Evolutionary conservation across 2,329 filamentous ascomycete species (phyloP), one percentile per base, ranked within the genome.

Genomic region (Colletotrichum sp.): DNA sequence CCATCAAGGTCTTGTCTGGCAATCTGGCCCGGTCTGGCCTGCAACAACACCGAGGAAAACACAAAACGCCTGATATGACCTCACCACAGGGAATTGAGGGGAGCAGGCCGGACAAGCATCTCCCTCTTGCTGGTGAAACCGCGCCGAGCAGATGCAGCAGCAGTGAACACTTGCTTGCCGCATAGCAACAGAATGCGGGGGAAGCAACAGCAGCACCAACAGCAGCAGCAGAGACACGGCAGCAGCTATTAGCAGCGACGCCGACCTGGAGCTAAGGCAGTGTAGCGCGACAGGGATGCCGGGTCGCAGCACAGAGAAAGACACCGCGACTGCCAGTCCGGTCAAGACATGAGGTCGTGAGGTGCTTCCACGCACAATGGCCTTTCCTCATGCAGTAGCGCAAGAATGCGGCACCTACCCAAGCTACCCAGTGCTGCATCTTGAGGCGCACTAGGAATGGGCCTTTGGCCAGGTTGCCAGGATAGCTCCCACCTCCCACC

Each of bases 31-130:
- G 24, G 55, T 38, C 67, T 38, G 43, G 57, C 43, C 63, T 72
- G 34, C 21, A 34, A 63, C 48, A 26, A 10, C 10, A n/a, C 36
- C 55, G 65, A 28, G 36, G 12, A 30, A 30, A 21, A 21, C 10
- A 26, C 16, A 69, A 73, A 75, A n/a, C 70, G 58, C 70, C 64
- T 75, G 64, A 75, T 36, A 63, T 76, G 74, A 71, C 74, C 74
- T 76, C 71, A 76, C 61, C 52, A 18, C 57, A 55, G 52, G 58
- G 48, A 28, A 28, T 34, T 58, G 65, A n/a, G 43, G 57, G 65
- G 13, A 30, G 57, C n/a, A 52, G 70, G 21, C n/a, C 24, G 55
- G 60, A 38, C 43, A 57, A 32, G 26, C 15, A n/a, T 65, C 43
- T 66, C 36, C 24, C 26, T 38, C 28, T 28, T 30, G 32, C n/a